A percentile compares a stretch with the other conserved stretches of the same genome.
These are phyloP conservation scores for Corymbia maculata DNA, from an alignment of 345 rosid species.

Conservation along the genomic window DNA sequence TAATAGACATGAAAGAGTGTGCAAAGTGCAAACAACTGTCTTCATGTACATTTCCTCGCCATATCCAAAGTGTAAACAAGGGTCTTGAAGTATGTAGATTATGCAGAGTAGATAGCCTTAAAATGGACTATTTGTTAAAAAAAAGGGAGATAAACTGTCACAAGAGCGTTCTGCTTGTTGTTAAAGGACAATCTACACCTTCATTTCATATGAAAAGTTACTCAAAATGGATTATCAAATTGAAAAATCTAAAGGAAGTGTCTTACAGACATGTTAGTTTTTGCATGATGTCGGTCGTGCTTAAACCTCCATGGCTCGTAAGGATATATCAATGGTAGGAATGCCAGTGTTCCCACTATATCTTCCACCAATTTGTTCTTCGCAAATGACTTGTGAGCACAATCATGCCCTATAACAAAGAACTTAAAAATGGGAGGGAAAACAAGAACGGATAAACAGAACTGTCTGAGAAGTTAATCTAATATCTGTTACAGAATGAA, in stretches of 20 bases:
- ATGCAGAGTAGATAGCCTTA: background rate
- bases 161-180: background rate
- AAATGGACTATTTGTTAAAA: background rate
- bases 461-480: background rate
- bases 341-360: constrained; percentile 87
- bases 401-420: constrained; percentile 98
- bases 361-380: constrained; percentile 87
- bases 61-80: background rate
- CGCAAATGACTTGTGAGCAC: constrained; percentile 94
- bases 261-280: constrained; percentile 76
- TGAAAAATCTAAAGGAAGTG: background rate
- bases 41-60: background rate
- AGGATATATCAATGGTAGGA: constrained; percentile 84
- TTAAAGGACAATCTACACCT: background rate
- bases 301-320: constrained; percentile 97
- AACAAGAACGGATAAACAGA: background rate
- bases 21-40: background rate
- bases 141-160: background rate
- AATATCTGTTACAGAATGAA: background rate
- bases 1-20: background rate
- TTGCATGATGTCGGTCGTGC: constrained; percentile 96
- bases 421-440: constrained; percentile 34
- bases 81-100: background rate
- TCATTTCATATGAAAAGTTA: background rate
- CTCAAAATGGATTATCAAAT: background rate